Evolutionary conservation across 345 rosid species (phyloP).

Genomic region (Boechera stricta): DNA sequence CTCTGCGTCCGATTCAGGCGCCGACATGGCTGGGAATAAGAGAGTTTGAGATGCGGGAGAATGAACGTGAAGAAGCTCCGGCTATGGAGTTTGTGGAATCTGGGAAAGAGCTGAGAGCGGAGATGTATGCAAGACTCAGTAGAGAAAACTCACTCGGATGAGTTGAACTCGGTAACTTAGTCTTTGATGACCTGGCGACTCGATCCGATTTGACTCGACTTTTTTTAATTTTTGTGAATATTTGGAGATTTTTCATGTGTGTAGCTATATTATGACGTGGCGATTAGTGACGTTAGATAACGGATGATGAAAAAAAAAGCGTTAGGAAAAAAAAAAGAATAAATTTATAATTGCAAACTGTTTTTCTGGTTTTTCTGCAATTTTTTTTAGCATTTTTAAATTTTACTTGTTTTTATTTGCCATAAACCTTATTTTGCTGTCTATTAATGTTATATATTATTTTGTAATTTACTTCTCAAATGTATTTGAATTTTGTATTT

Average conservation of each 20-base stretch:
- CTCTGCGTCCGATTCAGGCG: constrained; percentile 34
- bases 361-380: no score
- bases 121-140: constrained; percentile 57
- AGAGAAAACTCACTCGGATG: constrained; percentile 57
- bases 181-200: not conserved
- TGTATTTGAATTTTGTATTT: no score
- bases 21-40: constrained; percentile 29
- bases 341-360: no score
- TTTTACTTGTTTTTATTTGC: no score
- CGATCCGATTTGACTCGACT: not conserved
- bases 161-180: constrained; percentile 28
- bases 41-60: constrained; percentile 50
- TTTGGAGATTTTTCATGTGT: constrained; percentile 27
- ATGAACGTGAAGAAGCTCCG: constrained; percentile 50
- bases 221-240: constrained; percentile 14
- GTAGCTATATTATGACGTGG: constrained; percentile 20
- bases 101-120: constrained; percentile 63
- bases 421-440: no score
- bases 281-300: not conserved
- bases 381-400: no score
- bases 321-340: not conserved
- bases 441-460: no score
- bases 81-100: constrained; percentile 75
- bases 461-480: no score
- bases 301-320: no score